Conservation (phyloP, 23 red algal genomes). For the Chondrus crispus region DNA sequence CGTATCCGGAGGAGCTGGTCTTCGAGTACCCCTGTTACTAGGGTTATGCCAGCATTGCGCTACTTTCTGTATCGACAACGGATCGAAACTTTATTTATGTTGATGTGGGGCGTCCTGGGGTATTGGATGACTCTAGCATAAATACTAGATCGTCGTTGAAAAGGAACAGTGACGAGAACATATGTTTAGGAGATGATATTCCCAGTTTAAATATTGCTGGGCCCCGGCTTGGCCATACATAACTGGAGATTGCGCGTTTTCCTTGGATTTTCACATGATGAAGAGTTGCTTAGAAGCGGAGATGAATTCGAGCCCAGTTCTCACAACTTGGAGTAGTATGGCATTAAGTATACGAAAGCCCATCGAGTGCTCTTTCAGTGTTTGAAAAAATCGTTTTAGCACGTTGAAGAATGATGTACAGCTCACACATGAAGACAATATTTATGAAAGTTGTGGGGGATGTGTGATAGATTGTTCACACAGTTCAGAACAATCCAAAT, state of each 20-base stretch:
- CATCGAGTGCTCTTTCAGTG: too few relatives aligned
- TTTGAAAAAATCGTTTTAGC: too few relatives aligned
- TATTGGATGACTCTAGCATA: slow-evolving; percentile 3
- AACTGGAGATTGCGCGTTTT: slow-evolving; percentile 19
- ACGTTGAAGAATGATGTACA: too few relatives aligned
- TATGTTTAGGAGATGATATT: neutral
- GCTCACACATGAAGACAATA: too few relatives aligned
- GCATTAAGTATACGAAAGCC: too few relatives aligned
- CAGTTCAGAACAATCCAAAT: too few relatives aligned
- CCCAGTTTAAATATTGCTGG: neutral
- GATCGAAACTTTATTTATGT: neutral
- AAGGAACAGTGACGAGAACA: neutral
- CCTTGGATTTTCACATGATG: neutral
- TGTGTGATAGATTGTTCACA: too few relatives aligned
- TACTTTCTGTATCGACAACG: neutral
- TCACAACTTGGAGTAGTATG: too few relatives aligned
- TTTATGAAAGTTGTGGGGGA: too few relatives aligned
- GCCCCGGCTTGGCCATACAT: neutral
- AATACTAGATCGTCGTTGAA: neutral
- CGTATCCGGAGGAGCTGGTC: neutral
- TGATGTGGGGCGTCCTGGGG: neutral
- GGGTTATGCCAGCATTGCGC: slow-evolving; percentile 2
- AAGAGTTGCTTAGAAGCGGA: neutral
- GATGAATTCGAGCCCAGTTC: too few relatives aligned
- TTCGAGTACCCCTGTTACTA: slow-evolving; percentile 21